Conservation (phyloP, 2,329 filamentous ascomycete species). For the Colletotrichum sp. region DNA sequence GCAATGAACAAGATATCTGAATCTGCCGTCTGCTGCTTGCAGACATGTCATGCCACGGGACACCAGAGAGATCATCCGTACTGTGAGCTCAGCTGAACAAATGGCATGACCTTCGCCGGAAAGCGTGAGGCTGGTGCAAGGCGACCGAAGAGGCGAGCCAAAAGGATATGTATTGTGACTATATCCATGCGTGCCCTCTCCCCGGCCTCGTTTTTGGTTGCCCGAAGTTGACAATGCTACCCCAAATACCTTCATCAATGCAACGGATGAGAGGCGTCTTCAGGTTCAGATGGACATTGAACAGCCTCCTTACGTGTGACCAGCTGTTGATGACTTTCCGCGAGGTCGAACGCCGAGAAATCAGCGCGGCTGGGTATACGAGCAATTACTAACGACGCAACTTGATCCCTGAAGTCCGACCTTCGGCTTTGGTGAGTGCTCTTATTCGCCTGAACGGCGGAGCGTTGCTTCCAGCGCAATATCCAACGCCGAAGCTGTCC, state of each 20-base stretch:
- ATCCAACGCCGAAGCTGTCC: conserved; percentile 82
- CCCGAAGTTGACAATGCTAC: neutral
- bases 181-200: neutral
- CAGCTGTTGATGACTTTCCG: too few species aligned
- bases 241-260: neutral
- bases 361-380: neutral
- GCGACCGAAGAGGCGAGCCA: neutral
- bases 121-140: neutral
- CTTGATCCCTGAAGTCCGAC: neutral
- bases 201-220: neutral
- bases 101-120: neutral
- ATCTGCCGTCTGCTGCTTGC: neutral
- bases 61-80: neutral
- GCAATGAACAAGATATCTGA: neutral
- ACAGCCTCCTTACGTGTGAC: too few species aligned
- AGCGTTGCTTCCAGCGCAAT: neutral
- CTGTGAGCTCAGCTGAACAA: neutral
- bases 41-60: neutral
- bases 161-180: neutral
- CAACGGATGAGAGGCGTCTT: neutral
- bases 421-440: neutral
- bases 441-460: neutral
- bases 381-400: neutral
- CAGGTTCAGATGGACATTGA: too few species aligned
- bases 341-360: neutral